Evolutionary conservation across 768 basidiomycete genomes (phyloP), one percentile per base, ranked within the genome.

Genomic region (Rhizopogon sp.): DNA sequence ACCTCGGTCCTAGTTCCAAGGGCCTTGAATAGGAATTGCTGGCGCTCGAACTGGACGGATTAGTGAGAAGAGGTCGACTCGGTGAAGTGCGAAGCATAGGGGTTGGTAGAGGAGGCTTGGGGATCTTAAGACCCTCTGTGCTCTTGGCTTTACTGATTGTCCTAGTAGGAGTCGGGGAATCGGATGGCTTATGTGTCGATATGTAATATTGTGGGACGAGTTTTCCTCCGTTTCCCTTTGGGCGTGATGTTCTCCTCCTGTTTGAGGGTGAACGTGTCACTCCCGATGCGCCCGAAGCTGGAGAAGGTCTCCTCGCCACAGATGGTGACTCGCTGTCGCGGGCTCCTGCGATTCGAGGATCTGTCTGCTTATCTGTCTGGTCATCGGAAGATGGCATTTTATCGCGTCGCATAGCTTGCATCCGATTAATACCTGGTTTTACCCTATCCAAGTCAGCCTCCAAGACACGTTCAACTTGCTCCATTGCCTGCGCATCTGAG

Each of bases 111-210:
- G 59, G 56, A 10, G 54, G 10, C 37, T 37, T 46, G 16, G 54
- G 7, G 28, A 55, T 60, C 43, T 65, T 67, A 39, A 70, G 63
- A 57, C 62, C 56, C 41, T 70, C 69, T 39, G 67, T 58, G 42
- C 69, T 70, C 58, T 57, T 70, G 29, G 63, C 58, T 37, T 62
- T 65, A 59, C 65, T 70, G 29, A 70, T 20, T 2, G 52, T 3
- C 43, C 52, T 61, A 37, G 28, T 31, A 35, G 79, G 78, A 13
- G 69, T 49, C 46, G 60, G 61, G 16, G 63, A 50, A 47, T 79
- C 71, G 39, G 72, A 66, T 35, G 73, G 65, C 55, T 62, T 70
- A 60, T 60, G 64, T 20, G 54, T 54, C 14, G 69, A 47, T 37
- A 61, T 58, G 52, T 47, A 66, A 33, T 55, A 52, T 31, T 14